A percentile compares a stretch with the other conserved stretches of the same genome.
phyloP scores from a whole-genome alignment of 768 basidiomycete genomes.

The Ramaria rubella region DNA sequence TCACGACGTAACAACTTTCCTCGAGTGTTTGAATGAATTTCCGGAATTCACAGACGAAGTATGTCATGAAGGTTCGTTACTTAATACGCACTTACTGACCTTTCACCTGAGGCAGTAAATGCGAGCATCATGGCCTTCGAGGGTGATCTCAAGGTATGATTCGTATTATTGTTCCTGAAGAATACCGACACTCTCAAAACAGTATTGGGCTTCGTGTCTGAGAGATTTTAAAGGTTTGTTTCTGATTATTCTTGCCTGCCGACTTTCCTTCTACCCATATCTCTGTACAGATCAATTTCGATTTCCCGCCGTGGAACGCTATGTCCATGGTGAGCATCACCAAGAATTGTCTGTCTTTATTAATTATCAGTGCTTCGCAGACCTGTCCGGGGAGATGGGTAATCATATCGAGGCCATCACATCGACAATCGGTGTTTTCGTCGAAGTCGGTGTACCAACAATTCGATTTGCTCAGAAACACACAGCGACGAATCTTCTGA shows the following conservation, averaged over 20 bases:
- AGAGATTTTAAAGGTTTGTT: slow-evolving; percentile 50
- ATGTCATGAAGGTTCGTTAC: not conserved
- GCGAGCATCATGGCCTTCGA: slow-evolving; percentile 61
- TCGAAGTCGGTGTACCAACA: slow-evolving; percentile 72
- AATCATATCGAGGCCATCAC: slow-evolving; percentile 67
- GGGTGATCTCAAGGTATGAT: slow-evolving; percentile 56
- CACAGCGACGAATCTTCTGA: slow-evolving; percentile 60
- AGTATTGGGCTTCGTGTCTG: slow-evolving; percentile 75
- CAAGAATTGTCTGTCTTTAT: slow-evolving; percentile 34
- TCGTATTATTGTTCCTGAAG: not conserved
- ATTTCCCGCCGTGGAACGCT: slow-evolving; percentile 64
- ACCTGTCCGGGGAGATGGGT: slow-evolving; percentile 28
- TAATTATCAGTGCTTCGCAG: slow-evolving; percentile 48
- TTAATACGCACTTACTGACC: not conserved
- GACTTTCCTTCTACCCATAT: slow-evolving; percentile 5
- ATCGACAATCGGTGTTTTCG: slow-evolving; percentile 62
- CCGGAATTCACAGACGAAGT: slow-evolving; percentile 49
- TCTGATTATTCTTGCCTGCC: not conserved
- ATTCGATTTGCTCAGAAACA: slow-evolving; percentile 74
- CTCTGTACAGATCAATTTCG: slow-evolving; percentile 54
- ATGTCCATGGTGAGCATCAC: slow-evolving; percentile 42
- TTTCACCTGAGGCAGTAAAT: slow-evolving; percentile 58
- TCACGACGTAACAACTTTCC: slow-evolving; percentile 59
- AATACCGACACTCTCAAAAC: slow-evolving; percentile 3
- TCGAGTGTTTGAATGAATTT: slow-evolving; percentile 69